A percentile compares a stretch with the other conserved stretches of the same genome.
phyloP scores from a whole-genome alignment of 2,329 filamentous ascomycete genomes.

The Phoma sp. region DNA sequence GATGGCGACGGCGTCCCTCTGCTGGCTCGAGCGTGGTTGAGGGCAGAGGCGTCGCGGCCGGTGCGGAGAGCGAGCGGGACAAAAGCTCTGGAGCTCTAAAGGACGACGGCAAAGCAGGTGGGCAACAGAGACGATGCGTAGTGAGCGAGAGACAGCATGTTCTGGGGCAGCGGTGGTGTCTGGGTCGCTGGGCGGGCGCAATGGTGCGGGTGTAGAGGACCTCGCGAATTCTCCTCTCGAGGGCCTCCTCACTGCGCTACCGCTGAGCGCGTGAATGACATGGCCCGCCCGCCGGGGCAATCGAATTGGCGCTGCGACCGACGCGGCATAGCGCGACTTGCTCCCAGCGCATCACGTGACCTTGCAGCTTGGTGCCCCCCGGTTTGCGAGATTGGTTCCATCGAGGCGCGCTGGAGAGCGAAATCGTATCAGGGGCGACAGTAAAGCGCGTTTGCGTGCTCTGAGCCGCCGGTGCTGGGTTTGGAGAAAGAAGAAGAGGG shows the following conservation, averaged over 20 bases:
- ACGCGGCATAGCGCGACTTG: conserved; percentile 11
- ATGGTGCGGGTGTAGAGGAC: conserved; percentile 34
- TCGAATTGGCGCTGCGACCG: conserved; percentile 6
- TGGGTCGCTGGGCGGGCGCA: conserved; percentile 28
- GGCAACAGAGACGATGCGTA: conserved; percentile 26
- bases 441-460: neutral
- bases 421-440: neutral
- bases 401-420: neutral
- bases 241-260: conserved; percentile 19
- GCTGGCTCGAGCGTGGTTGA: conserved; percentile 27
- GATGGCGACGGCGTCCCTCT: conserved; percentile 17
- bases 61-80: conserved; percentile 44
- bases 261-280: conserved; percentile 21
- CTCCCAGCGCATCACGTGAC: conserved; percentile 9
- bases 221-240: conserved; percentile 19
- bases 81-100: conserved; percentile 48
- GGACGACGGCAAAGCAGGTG: conserved; percentile 36
- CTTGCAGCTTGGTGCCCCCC: conserved; percentile 6
- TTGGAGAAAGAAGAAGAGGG: conserved; percentile 26
- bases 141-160: conserved; percentile 36
- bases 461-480: conserved; percentile 6
- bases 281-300: conserved; percentile 23
- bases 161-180: conserved; percentile 25
- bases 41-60: conserved; percentile 37
- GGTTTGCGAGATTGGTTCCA: conserved; percentile 8